These are phyloP conservation scores for Avena insularis DNA, from an alignment of 176 grass and related monocot species.

Conservation along the genomic window DNA sequence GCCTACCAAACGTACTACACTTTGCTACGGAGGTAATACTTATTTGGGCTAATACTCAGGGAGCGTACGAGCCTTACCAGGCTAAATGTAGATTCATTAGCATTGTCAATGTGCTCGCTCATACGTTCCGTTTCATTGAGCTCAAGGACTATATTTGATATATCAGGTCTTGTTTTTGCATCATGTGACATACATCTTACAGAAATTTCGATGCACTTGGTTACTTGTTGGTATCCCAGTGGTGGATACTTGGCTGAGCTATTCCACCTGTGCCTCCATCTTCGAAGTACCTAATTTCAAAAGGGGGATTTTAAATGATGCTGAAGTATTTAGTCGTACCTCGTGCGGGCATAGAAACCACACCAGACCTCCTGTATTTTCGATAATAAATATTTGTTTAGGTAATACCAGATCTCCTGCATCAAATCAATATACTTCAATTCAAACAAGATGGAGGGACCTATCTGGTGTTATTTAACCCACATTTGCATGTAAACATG, in stretches of 20 bases:
- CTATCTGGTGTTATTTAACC: too few relatives aligned
- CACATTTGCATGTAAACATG: background rate
- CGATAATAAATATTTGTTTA: too few relatives aligned
- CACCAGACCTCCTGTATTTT: background rate
- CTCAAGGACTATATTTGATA: background rate
- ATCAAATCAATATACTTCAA: background rate
- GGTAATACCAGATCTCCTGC: too few relatives aligned
- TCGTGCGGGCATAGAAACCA: background rate
- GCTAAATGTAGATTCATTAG: background rate
- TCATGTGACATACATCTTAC: background rate
- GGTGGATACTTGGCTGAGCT: background rate
- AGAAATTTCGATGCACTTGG: background rate
- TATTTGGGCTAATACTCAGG: background rate
- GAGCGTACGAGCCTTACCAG: background rate
- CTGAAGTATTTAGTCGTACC: background rate
- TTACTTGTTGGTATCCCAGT: background rate
- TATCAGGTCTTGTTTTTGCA: background rate
- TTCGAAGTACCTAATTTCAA: background rate
- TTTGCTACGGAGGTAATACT: too few relatives aligned
- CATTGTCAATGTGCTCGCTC: background rate
- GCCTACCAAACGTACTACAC: too few relatives aligned
- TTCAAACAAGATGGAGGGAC: background rate
- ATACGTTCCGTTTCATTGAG: background rate
- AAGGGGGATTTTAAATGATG: background rate
- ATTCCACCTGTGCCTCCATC: background rate